Evolutionary conservation across 2,329 filamentous ascomycete species (phyloP), one percentile per base, ranked within the genome.

Genomic region (Colletotrichum tanaceti): DNA sequence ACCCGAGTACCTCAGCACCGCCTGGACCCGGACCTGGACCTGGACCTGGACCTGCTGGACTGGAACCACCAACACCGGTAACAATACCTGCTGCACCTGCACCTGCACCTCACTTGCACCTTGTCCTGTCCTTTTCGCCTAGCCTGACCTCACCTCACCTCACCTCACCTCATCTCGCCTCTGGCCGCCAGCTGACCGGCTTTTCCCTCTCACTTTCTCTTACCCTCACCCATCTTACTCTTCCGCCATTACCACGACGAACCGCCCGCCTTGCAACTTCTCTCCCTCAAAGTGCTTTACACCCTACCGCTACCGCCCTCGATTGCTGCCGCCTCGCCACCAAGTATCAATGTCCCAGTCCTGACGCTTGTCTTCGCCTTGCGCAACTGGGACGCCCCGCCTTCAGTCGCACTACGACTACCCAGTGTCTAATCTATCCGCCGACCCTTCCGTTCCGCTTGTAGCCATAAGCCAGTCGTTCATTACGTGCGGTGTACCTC

Each of bases 381-480:
- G 59, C 68, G 60, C 50, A 61, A 60, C 60, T 64, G 65, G 66
- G 66, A 63, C 58, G 67, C 67, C 63, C 60, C 61, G 65, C 58
- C 65, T 50, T 59, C 43, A 46, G 44, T 52, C 65, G 54, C 55
- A 61, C 60, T 43, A 53, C 66, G 44, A 39, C 47, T 63, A 16
- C 39, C 57, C 35, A 24, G 54, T 52, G 46, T 46, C 49, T 49
- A 38, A 43, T 43, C 41, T 58, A 53, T 49, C 61, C 60, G 55
- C 60, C 65, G 55, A 60, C 59, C 35, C 41, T 49, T 59, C 65
- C 57, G 59, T 54, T n/a, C 61, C 46, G 57, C 32, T 44, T n/a
- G 22, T 24, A 10, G 44, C 52, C 53, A n/a, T 39, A 32, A 46
- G n/a, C 14, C 38, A 46, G 69, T 60, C 69, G 32, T 66, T 70